Base-by-base conservation (phyloP, 2,329 filamentous ascomycete species). In the Arthrobotrys entomopaga region DNA sequence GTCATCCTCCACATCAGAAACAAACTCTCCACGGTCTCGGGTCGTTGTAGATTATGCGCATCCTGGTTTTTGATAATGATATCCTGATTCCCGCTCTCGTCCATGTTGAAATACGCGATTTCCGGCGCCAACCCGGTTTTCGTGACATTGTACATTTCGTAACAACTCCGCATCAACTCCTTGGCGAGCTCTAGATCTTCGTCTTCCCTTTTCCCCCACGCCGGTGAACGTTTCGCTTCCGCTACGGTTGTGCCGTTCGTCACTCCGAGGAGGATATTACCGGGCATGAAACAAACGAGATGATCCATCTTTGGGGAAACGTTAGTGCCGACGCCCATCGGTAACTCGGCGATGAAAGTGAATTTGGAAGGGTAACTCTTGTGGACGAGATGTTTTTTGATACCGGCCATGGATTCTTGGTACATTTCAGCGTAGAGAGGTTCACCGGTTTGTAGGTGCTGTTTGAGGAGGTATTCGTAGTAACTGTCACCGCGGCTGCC, bases 1-100 rank as follows among this genome's bases (percentile, higher is more conserved):
- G 95, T 99, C 81, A 99, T 96, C 76, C 95, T 90, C 91, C 94
- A 99, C 93, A 99, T 96, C 83, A 98, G 97, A 80, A 99, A 93
- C 75, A 99, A 84, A 72, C 89, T 93, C 83, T 99, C 95, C n/a
- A 97, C 89, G 0, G 95, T 97, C 84, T 99, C 95, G 0, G 95
- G 95, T 34, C 95, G 88, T 82, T 98, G 95, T 38, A 99, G 85
- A 80, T 99, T 99, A 83, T 98, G 95, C 60, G 86, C 84, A 81
- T 99, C 95, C n/a, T 88, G 86, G n/a, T 83, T 78, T 80, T 96
- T 91, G 80, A 99, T 89, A 15, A 87, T 83, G 79, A 90, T 94
- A 80, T 98, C 95, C 22, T 88, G 83, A 0, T 83, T 83, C 76
- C 82, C 83, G 3, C 81, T 80, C 77, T 86, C 84, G 78, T 88